A percentile compares a stretch with the other conserved stretches of the same genome.
Conservation (phyloP, 306 rosid genomes). For the Inga leiocalycina region DNA sequence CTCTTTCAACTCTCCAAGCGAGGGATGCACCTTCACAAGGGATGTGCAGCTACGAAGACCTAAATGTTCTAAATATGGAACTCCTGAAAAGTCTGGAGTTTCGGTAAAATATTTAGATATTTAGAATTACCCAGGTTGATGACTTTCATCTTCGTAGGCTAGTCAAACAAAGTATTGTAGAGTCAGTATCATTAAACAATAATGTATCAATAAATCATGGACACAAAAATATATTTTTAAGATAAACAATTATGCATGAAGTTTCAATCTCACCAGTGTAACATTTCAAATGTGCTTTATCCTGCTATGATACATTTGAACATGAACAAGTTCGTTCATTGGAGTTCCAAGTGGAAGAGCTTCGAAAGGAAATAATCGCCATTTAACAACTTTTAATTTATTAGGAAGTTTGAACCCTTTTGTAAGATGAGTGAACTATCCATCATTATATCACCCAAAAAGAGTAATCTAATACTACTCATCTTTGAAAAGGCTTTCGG, state of each 20-base stretch:
- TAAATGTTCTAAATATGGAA: not conserved
- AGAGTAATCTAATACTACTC: not conserved
- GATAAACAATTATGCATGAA: not conserved
- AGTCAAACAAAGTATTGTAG: not conserved
- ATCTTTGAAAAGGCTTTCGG: not conserved
- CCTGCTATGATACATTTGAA: not conserved
- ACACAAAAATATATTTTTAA: not conserved
- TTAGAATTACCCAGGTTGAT: not conserved
- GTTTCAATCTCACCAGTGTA: not conserved
- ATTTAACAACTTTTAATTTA: not conserved
- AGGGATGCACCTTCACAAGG: not conserved
- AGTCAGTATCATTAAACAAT: not conserved
- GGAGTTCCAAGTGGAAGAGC: not conserved
- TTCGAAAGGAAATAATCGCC: not conserved
- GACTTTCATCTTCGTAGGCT: not conserved
- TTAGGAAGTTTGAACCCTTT: not conserved
- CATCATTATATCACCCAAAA: rapidly evolving
- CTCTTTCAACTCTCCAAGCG: not conserved
- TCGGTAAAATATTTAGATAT: not conserved
- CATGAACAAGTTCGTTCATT: not conserved
- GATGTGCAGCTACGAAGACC: not conserved
- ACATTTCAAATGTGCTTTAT: not conserved
- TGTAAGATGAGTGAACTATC: not conserved
- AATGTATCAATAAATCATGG: not conserved
- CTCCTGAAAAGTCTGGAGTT: not conserved